A percentile compares a stretch with the other conserved stretches of the same genome.
Evolutionary conservation across 116 monocot species (phyloP).

Genomic region (Posidonia oceanica): DNA sequence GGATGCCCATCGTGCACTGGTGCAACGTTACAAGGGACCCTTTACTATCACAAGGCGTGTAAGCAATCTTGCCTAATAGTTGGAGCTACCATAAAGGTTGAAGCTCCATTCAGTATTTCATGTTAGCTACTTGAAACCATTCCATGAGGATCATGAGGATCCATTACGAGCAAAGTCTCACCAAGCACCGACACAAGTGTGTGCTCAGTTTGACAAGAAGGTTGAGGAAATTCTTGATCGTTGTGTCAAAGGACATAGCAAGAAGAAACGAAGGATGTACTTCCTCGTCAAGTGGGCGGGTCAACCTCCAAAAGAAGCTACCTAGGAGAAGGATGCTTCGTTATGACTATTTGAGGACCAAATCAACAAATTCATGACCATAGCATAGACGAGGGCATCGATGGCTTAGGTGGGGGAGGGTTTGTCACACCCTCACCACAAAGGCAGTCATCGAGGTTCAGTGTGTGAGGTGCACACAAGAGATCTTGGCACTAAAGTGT

Average conservation of each 20-base stretch:
- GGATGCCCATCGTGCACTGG: not conserved
- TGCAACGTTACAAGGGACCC: not conserved
- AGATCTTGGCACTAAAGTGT: too few species aligned
- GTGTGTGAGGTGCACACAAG: too few species aligned
- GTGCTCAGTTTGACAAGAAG: not conserved
- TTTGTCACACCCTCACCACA: conserved; percentile 1
- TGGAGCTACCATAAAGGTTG: not conserved
- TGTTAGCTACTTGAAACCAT: too few species aligned
- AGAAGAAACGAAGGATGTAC: not conserved
- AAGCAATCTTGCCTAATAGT: not conserved
- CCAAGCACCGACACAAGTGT: too few species aligned
- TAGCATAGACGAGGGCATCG: not conserved
- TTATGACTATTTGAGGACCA: not conserved
- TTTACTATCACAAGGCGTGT: not conserved
- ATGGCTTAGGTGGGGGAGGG: conserved; percentile 3
- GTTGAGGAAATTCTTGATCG: not conserved
- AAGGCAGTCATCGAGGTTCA: too few species aligned
- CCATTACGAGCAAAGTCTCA: not conserved
- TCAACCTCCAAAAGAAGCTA: not conserved
- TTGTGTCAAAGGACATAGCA: not conserved
- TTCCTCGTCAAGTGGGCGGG: not conserved
- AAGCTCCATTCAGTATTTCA: not conserved
- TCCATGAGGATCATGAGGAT: not conserved
- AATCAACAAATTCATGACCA: not conserved
- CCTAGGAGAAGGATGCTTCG: not conserved